A percentile compares a stretch with the other conserved stretches of the same genome.
These are phyloP conservation scores for Exophiala spinifera DNA, from an alignment of 2,329 filamentous ascomycete genomes.

Conservation along the genomic window DNA sequence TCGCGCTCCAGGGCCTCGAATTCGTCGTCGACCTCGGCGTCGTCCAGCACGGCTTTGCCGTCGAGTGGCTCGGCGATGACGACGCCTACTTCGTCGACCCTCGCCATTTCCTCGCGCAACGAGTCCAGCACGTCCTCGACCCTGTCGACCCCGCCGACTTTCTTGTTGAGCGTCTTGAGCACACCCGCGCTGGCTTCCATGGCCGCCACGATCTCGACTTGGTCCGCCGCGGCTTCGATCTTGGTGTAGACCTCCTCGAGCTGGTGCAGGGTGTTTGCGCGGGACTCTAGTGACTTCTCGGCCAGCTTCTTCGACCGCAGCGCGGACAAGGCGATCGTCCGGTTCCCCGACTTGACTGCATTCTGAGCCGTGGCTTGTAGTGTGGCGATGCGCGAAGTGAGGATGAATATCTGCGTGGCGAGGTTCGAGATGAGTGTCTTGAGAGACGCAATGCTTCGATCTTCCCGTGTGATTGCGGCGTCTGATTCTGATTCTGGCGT, in stretches of 20 bases:
- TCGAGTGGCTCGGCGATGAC: conserved; percentile 64
- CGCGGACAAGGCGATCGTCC: conserved; percentile 69
- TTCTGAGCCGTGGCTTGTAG: conserved; percentile 60
- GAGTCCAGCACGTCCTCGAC: conserved; percentile 74
- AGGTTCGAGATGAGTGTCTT: conserved; percentile 69
- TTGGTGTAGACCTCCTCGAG: conserved; percentile 79
- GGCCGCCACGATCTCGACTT: conserved; percentile 76
- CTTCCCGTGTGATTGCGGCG: conserved; percentile 65
- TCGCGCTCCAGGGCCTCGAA: conserved; percentile 69
- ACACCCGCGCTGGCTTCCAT: conserved; percentile 76
- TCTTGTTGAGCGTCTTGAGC: conserved; percentile 68
- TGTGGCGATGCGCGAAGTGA: conserved; percentile 54
- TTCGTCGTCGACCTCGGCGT: conserved; percentile 83
- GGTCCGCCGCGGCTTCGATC: conserved; percentile 80
- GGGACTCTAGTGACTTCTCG: conserved; percentile 68
- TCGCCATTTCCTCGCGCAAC: conserved; percentile 74
- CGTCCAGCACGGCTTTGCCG: conserved; percentile 60
- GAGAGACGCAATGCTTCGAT: conserved; percentile 76
- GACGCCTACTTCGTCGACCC: conserved; percentile 76
- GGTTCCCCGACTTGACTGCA: conserved; percentile 70
- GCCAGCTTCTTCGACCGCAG: conserved; percentile 79
- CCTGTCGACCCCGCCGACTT: conserved; percentile 71
- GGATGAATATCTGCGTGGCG: conserved; percentile 61
- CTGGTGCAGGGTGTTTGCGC: conserved; percentile 71
- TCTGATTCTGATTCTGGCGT: conserved; percentile 25